phyloP scores from a whole-genome alignment of 495 filamentous ascomycete genomes.

The Trypethelium eluteriae region DNA sequence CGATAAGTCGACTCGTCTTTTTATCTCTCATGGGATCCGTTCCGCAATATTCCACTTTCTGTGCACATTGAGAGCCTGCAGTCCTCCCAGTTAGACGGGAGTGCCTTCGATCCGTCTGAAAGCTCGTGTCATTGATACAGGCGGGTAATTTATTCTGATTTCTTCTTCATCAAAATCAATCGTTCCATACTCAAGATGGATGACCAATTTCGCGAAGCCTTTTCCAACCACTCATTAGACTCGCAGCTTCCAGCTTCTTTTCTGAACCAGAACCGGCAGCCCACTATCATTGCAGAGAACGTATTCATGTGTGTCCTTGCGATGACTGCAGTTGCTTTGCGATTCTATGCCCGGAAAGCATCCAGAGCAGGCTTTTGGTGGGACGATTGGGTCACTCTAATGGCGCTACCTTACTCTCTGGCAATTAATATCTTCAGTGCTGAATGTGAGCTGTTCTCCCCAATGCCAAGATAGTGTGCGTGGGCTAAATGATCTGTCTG shows the following conservation, averaged over 20 bases:
- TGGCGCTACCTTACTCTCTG: conserved; percentile 2
- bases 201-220: not conserved
- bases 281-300: conserved; percentile 4
- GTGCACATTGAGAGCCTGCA: not conserved
- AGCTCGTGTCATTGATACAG: not conserved
- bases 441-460: not conserved
- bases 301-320: conserved; percentile 2
- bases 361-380: conserved; percentile 6
- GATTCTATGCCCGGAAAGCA: conserved; percentile 3
- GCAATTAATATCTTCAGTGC: conserved; percentile 6
- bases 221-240: not conserved
- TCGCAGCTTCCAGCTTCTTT: not conserved
- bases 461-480: not conserved
- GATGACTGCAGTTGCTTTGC: not conserved
- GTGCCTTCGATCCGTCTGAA: no score
- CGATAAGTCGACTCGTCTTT: no score
- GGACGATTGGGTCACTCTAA: conserved; percentile 9
- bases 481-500: not conserved
- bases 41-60: not conserved
- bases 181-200: not conserved
- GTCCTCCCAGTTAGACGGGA: not conserved
- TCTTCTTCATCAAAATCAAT: not conserved
- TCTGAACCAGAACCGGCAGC: not conserved
- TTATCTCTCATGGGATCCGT: not conserved
- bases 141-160: not conserved